These are phyloP conservation scores for Galeopsis tetrahit DNA, from an alignment of 257 asterid genomes.

Conservation along the genomic window DNA sequence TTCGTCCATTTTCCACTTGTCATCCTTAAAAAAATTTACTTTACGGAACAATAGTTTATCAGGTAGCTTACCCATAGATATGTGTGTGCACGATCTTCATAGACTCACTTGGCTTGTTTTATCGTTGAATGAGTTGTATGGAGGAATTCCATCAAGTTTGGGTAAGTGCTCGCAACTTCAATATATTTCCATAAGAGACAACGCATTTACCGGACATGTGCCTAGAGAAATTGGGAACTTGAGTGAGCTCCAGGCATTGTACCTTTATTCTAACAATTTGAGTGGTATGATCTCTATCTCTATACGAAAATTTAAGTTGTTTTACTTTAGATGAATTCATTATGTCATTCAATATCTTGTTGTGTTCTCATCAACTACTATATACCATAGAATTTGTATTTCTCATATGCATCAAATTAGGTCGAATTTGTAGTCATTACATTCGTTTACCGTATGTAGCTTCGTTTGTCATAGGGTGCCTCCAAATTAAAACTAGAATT, in stretches of 20 bases:
- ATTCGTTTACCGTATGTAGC: too few relatives aligned
- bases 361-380: too few relatives aligned
- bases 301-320: neutral
- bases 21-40: neutral
- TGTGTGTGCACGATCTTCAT: neutral
- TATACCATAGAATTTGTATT: too few relatives aligned
- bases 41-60: constrained; percentile 12
- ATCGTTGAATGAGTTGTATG: constrained; percentile 13
- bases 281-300: neutral
- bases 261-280: neutral
- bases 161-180: constrained; percentile 5
- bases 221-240: constrained; percentile 22
- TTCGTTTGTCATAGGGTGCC: too few relatives aligned
- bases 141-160: constrained; percentile 25
- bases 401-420: too few relatives aligned
- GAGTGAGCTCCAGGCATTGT: neutral
- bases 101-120: neutral
- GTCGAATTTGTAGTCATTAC: too few relatives aligned
- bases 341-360: neutral
- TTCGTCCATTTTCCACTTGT: constrained; percentile 36
- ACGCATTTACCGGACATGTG: constrained; percentile 8
- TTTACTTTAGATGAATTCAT: neutral
- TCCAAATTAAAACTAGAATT: too few relatives aligned
- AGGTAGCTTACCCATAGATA: constrained; percentile 26
- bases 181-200: neutral